Percentiles rank a stretch among this genome's conserved stretches.
phyloP scores from a whole-genome alignment of 2,329 filamentous ascomycete species.

The Kalaharituber pfeilii region DNA sequence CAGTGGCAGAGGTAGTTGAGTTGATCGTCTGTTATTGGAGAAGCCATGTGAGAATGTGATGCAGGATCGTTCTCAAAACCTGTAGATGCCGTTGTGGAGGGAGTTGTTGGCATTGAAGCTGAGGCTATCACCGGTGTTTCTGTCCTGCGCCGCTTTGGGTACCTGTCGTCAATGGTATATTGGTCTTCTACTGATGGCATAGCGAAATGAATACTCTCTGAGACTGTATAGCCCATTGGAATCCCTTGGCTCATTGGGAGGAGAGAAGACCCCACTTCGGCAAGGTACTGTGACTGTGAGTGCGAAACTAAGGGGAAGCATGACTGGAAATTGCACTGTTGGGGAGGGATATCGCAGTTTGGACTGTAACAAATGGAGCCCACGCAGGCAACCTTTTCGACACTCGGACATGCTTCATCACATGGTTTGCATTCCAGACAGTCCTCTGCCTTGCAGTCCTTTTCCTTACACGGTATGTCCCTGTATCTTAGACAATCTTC shows the following conservation, averaged over 20 bases:
- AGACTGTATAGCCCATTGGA: background rate
- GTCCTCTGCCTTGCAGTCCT: conserved; percentile 8
- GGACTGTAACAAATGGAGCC: conserved; percentile 11
- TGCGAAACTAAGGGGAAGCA: background rate
- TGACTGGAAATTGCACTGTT: background rate
- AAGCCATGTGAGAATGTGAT: background rate
- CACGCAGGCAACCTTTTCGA: conserved; percentile 2
- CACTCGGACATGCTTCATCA: conserved; percentile 12
- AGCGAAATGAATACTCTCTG: background rate
- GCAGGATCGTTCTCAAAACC: background rate
- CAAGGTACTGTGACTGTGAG: too few relatives aligned
- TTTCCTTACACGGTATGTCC: background rate
- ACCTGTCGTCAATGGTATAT: background rate
- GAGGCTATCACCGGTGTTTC: background rate
- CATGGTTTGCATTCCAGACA: conserved; percentile 9
- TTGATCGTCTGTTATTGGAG: background rate
- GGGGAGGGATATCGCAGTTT: conserved; percentile 1
- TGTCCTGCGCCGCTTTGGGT: background rate
- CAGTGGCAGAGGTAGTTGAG: background rate
- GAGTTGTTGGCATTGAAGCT: background rate
- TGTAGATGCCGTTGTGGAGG: background rate
- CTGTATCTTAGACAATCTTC: background rate
- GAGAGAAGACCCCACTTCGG: background rate
- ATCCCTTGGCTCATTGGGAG: background rate
- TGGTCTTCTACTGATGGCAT: background rate